phyloP scores from a whole-genome alignment of 2,329 filamentous ascomycete genomes.

The Hypoxylon sp. region DNA sequence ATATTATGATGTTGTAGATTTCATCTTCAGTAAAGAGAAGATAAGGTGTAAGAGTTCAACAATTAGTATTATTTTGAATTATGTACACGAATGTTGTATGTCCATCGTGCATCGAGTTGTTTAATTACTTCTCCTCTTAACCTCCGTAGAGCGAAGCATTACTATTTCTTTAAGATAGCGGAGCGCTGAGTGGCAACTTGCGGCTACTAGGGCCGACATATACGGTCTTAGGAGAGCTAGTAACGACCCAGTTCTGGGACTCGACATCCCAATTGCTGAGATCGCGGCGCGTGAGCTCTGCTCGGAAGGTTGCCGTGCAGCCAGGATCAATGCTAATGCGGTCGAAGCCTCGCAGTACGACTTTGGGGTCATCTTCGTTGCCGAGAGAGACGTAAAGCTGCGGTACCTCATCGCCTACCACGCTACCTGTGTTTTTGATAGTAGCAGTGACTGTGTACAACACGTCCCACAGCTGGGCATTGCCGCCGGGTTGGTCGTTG shows the following conservation, averaged over 20 bases:
- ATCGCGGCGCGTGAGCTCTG: conserved; percentile 82
- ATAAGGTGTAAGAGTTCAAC: neutral
- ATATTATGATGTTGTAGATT: neutral
- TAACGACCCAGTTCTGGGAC: conserved; percentile 87
- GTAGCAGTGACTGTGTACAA: conserved; percentile 77
- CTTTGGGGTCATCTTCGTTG: conserved; percentile 77
- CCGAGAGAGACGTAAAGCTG: conserved; percentile 88
- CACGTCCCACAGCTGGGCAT: conserved; percentile 76
- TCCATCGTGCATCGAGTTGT: neutral
- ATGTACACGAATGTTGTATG: conserved; percentile 35
- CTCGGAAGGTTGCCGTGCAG: conserved; percentile 75
- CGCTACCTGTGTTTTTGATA: conserved; percentile 78
- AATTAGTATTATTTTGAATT: conserved; percentile 38
- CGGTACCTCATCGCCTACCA: conserved; percentile 78
- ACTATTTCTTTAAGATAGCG: conserved; percentile 43
- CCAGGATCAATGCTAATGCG: conserved; percentile 80
- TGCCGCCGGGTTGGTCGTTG: conserved; percentile 72
- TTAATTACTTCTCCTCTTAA: neutral
- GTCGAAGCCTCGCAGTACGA: conserved; percentile 84
- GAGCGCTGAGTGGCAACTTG: conserved; percentile 63
- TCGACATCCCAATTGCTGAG: conserved; percentile 87
- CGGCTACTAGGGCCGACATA: conserved; percentile 70
- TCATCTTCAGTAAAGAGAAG: conserved; percentile 4
- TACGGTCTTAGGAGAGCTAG: conserved; percentile 65
- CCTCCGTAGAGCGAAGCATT: neutral